phyloP scores from a whole-genome alignment of 2,329 filamentous ascomycete genomes.

The Pyrenochaeta sp. region DNA sequence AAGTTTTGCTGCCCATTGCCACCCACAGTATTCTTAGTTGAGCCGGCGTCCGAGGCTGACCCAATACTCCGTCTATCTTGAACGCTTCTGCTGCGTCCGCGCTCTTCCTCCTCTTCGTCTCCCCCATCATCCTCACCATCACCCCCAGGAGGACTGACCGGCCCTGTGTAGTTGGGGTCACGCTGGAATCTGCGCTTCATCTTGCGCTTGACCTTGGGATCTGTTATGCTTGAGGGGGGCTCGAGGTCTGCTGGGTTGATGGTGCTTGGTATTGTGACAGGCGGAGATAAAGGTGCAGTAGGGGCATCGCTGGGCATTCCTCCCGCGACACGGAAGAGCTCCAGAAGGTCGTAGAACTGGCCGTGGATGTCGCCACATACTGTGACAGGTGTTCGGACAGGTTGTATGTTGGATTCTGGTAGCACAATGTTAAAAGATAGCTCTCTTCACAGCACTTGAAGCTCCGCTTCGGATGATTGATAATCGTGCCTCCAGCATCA shows the following conservation, averaged over 20 bases:
- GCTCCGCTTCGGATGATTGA: background rate
- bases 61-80: slow-evolving; percentile 51
- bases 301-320: slow-evolving; percentile 88
- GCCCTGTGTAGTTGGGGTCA: slow-evolving; percentile 63
- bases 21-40: slow-evolving; percentile 50
- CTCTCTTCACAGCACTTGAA: slow-evolving; percentile 26
- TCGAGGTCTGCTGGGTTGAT: slow-evolving; percentile 94
- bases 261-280: slow-evolving; percentile 68
- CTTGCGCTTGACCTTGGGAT: slow-evolving; percentile 87
- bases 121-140: slow-evolving; percentile 57
- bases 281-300: slow-evolving; percentile 68
- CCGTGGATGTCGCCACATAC: slow-evolving; percentile 98
- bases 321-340: slow-evolving; percentile 94
- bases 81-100: slow-evolving; percentile 56
- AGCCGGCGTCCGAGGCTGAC: slow-evolving; percentile 51
- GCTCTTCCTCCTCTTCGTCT: slow-evolving; percentile 59
- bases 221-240: slow-evolving; percentile 85
- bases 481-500: background rate
- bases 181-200: slow-evolving; percentile 67
- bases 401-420: slow-evolving; percentile 96
- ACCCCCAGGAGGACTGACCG: slow-evolving; percentile 57
- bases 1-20: slow-evolving; percentile 72
- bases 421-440: background rate
- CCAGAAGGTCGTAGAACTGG: slow-evolving; percentile 97
- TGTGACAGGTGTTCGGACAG: slow-evolving; percentile 94